Conservation (phyloP, 2,329 filamentous ascomycete species). For the Talaromyces sp. region DNA sequence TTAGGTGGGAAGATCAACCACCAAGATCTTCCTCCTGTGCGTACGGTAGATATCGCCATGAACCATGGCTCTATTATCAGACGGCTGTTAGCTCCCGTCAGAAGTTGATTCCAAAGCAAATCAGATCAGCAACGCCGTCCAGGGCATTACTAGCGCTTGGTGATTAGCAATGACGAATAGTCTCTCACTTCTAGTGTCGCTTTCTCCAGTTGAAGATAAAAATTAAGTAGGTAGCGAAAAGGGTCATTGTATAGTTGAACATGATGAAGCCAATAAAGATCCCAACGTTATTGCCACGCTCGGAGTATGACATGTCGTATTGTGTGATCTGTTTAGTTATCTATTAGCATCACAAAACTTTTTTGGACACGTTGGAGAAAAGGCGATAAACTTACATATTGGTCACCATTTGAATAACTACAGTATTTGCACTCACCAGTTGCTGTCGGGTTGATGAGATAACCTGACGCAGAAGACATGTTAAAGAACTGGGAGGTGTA, state of each 20-base stretch:
- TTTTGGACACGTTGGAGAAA: slow-evolving; percentile 32
- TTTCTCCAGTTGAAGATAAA: not conserved
- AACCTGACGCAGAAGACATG: slow-evolving; percentile 49
- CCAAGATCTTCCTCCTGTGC: no score
- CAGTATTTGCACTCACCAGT: slow-evolving; percentile 70
- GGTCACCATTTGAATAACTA: slow-evolving; percentile 66
- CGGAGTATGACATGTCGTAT: not conserved
- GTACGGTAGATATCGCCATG: no score
- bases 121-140: no score
- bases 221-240: slow-evolving; percentile 31
- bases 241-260: slow-evolving; percentile 64
- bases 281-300: slow-evolving; percentile 64
- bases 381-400: slow-evolving; percentile 60
- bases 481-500: slow-evolving; percentile 62
- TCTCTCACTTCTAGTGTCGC: no score
- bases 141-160: no score
- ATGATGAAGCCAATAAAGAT: slow-evolving; percentile 70
- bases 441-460: slow-evolving; percentile 56
- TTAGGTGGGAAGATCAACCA: no score
- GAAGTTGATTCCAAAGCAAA: no score
- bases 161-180: no score
- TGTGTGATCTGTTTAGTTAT: not conserved
- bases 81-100: no score
- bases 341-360: no score
- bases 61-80: no score